A percentile compares a stretch with the other conserved stretches of the same genome.
Evolutionary conservation across 495 filamentous ascomycete species (phyloP).

Genomic region (Neurospora sp.): DNA sequence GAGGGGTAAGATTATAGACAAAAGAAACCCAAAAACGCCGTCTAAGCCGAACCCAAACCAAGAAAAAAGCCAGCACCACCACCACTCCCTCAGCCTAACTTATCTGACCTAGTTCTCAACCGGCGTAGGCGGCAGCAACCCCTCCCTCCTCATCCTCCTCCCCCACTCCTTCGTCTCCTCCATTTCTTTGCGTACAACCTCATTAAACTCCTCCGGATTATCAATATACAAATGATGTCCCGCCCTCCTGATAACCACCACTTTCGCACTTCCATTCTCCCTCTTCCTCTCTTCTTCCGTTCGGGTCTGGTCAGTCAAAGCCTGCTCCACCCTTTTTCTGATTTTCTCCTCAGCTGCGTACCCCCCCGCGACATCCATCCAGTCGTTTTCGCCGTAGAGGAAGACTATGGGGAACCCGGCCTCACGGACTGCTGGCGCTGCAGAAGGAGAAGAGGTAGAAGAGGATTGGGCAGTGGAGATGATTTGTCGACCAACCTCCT

Average conservation of each 20-base stretch:
- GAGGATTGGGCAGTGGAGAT: conserved; percentile 6
- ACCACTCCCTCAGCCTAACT: background rate
- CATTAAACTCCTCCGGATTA: conserved; percentile 83
- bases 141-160: background rate
- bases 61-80: background rate
- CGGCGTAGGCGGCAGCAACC: background rate
- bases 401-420: conserved; percentile 76
- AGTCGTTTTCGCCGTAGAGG: conserved; percentile 95
- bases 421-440: conserved; percentile 31
- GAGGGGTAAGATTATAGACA: background rate
- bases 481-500: conserved; percentile 67
- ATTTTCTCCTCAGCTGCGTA: conserved; percentile 73
- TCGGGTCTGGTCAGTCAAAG: no score
- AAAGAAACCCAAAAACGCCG: background rate
- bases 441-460: background rate
- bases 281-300: conserved; percentile 55
- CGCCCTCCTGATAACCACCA: conserved; percentile 69
- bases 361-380: conserved; percentile 93
- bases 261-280: conserved; percentile 75
- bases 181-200: conserved; percentile 65
- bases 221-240: conserved; percentile 94
- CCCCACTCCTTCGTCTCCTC: conserved; percentile 42
- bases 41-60: background rate
- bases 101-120: background rate
- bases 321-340: conserved; percentile 51